Base-by-base conservation (phyloP, 495 filamentous ascomycete genomes). In the Podospora anserina region DNA sequence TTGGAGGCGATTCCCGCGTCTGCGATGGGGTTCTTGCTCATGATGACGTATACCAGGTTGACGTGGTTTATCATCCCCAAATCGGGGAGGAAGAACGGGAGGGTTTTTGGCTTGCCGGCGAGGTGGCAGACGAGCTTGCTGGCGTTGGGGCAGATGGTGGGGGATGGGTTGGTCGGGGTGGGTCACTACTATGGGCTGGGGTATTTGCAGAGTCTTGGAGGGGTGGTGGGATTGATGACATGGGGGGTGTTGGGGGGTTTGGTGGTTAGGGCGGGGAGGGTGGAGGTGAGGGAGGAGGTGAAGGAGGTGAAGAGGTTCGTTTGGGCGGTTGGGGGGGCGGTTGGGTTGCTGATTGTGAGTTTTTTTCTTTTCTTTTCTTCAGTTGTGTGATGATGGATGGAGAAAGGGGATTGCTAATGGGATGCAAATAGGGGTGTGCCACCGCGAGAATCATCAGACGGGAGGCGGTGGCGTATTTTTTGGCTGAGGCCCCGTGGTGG, bases 11-110 rank as follows among this genome's bases (percentile, higher is more conserved):
- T 61, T 23, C 58, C 68, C 4, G 58, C 34, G 7, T 63, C 68
- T 1, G 19, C 66, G 55, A 19, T 66, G 23, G 34, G 32, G n/a
- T 19, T 69, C 0, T 26, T 34, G n/a, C 54, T 70, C 20, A 64
- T 70, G 13, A 63, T 70, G 64, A 70, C 68, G 3, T 67, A 70
- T 54, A 70, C 68, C 1, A 57, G 68, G 28, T 16, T 70, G 53
- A 67, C 55, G 23, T 67, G 64, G 64, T 70, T 39, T 64, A 60
- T 70, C 61, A 64, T 65, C 15, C 61, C 68, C 1, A 34, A 30
- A 9, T 49, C 63, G 60, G 23, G 63, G 30, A 6, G 39, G 39
- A 49, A 49, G 15, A 13, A 49, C 2, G 15, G 39, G 39, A 49
- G 16, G 30, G 57, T 49, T 15, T 18, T 64, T 26, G 63, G 64